These are phyloP conservation scores for Phyllostachys edulis DNA, from an alignment of 176 grass and related monocot genomes.

Conservation along the genomic window DNA sequence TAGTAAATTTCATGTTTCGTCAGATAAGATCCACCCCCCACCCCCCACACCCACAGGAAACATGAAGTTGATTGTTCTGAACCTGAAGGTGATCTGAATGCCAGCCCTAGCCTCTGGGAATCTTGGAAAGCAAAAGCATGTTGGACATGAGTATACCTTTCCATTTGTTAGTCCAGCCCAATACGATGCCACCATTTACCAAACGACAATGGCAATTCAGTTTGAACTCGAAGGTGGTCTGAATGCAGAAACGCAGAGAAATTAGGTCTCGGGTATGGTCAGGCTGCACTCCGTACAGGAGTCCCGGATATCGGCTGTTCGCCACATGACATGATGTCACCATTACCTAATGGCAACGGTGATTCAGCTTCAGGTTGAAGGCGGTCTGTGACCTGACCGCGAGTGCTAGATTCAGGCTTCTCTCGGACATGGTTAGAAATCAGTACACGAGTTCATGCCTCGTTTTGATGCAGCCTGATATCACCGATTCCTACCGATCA, in stretches of 20 bases:
- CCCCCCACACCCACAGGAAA: not conserved
- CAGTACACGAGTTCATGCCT: slow-evolving; percentile 30
- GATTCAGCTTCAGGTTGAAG: slow-evolving; percentile 30
- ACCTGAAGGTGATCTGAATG: slow-evolving; percentile 20
- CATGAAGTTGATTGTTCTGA: not conserved
- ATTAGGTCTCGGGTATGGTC: slow-evolving; percentile 37
- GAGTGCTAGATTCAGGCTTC: slow-evolving; percentile 24
- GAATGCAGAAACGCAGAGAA: slow-evolving; percentile 26
- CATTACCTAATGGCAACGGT: slow-evolving; percentile 24
- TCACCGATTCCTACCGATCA: not conserved
- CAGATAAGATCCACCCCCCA: slow-evolving; percentile 15
- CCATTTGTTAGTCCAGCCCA: slow-evolving; percentile 10
- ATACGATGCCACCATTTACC: slow-evolving; percentile 15
- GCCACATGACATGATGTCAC: slow-evolving; percentile 32
- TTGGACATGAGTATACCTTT: slow-evolving; percentile 42
- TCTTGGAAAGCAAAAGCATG: slow-evolving; percentile 41
- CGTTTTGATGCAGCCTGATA: not conserved
- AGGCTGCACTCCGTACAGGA: slow-evolving; percentile 40
- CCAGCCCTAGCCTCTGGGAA: slow-evolving; percentile 5
- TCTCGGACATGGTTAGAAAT: slow-evolving; percentile 35
- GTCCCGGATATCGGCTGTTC: not conserved
- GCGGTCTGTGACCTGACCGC: not conserved
- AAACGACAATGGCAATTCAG: slow-evolving; percentile 27
- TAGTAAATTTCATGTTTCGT: not conserved
- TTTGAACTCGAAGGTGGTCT: slow-evolving; percentile 22